Conservation (phyloP, 257 asterid species). For the Forsythia suspensa region DNA sequence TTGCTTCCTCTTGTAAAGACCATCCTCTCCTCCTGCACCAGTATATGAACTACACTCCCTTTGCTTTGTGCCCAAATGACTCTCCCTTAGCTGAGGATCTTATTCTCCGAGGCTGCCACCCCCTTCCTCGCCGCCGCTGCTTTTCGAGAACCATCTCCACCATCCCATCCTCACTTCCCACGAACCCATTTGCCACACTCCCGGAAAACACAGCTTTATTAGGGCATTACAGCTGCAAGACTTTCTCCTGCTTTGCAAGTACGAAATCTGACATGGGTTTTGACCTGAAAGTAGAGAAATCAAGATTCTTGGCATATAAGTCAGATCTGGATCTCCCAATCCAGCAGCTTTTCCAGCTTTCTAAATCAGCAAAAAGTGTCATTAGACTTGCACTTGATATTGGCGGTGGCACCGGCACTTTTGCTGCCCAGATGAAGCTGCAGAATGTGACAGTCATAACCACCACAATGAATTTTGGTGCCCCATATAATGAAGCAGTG, state of each 20-base stretch:
- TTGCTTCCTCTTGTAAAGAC: slow-evolving; percentile 85
- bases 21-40: slow-evolving; percentile 70
- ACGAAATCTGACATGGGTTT: slow-evolving; percentile 71
- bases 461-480: slow-evolving; percentile 87
- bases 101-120: slow-evolving; percentile 90
- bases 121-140: slow-evolving; percentile 97
- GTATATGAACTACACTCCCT: slow-evolving; percentile 90
- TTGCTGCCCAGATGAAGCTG: slow-evolving; percentile 94
- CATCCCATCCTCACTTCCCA: slow-evolving; percentile 47
- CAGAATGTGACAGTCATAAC: slow-evolving; percentile 75
- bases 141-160: slow-evolving; percentile 61
- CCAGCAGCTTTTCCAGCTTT: slow-evolving; percentile 64
- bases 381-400: slow-evolving; percentile 73
- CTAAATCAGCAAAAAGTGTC: slow-evolving; percentile 43
- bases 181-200: slow-evolving; percentile 60
- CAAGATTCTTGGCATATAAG: slow-evolving; percentile 49
- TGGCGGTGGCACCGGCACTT: slow-evolving; percentile 94
- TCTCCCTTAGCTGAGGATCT: slow-evolving; percentile 67
- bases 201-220: slow-evolving; percentile 67
- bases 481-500: slow-evolving; percentile 80
- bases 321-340: slow-evolving; percentile 93
- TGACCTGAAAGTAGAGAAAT: slow-evolving; percentile 67
- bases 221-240: slow-evolving; percentile 58
- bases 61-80: slow-evolving; percentile 71
- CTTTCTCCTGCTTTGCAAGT: slow-evolving; percentile 69